Conservation (phyloP, 148 eudicot species). For the Hydrangea macrophylla region DNA sequence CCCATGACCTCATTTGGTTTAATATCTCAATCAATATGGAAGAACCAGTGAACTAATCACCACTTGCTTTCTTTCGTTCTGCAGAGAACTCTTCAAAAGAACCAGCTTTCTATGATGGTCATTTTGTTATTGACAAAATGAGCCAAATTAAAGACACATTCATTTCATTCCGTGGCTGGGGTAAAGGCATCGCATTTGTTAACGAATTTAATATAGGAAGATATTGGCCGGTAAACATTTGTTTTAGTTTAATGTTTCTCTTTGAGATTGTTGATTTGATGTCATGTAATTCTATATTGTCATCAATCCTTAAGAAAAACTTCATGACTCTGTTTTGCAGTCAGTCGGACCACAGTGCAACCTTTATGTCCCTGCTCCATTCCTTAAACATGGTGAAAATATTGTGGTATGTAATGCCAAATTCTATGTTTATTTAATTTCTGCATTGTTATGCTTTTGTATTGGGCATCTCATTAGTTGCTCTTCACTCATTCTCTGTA, state of each 20-base stretch:
- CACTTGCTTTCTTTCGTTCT: conserved; percentile 7
- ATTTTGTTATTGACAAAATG: conserved; percentile 39
- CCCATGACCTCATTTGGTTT: not conserved
- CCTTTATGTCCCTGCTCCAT: conserved; percentile 89
- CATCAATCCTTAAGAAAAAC: not conserved
- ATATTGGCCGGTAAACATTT: conserved; percentile 75
- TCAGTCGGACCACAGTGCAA: conserved; percentile 79
- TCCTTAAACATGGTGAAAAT: conserved; percentile 65
- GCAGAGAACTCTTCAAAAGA: conserved; percentile 44
- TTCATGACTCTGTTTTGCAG: conserved; percentile 37
- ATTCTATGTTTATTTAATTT: too few species aligned
- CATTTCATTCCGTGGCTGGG: conserved; percentile 78
- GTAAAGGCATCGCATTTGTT: conserved; percentile 86
- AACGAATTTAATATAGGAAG: conserved; percentile 79
- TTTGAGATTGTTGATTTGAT: not conserved
- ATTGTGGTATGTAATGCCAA: conserved; percentile 48
- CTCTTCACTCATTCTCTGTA: too few species aligned
- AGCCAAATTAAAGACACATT: conserved; percentile 63
- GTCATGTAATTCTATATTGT: not conserved
- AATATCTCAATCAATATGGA: not conserved
- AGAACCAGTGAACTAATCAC: not conserved
- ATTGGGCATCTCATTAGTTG: too few species aligned
- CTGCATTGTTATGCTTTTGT: too few species aligned
- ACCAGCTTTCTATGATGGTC: conserved; percentile 77
- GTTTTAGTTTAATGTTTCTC: not conserved